phyloP scores from a whole-genome alignment of 805 yeast species.

The Kodamaea jinghongensis region DNA sequence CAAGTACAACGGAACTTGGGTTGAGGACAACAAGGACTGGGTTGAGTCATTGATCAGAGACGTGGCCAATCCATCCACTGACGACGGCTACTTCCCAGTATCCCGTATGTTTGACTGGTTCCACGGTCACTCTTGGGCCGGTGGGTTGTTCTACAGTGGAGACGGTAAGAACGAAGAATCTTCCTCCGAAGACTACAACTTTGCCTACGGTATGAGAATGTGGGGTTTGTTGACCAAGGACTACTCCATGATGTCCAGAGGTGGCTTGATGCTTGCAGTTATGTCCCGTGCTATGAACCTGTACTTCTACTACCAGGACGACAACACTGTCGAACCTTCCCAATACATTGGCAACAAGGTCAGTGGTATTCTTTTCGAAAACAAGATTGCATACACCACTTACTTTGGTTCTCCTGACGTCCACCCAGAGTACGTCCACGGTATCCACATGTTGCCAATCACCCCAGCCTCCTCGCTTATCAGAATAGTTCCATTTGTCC shows the following conservation, averaged over 20 bases:
- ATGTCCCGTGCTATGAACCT: slow-evolving; percentile 19
- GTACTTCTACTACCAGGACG: slow-evolving; percentile 19
- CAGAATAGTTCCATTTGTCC: slow-evolving; percentile 18
- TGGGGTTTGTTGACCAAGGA: slow-evolving; percentile 23
- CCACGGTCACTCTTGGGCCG: slow-evolving; percentile 28
- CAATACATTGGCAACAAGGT: slow-evolving; percentile 19
- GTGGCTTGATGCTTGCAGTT: slow-evolving; percentile 23
- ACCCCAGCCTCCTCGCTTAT: slow-evolving; percentile 23
- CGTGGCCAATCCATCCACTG: slow-evolving; percentile 21
- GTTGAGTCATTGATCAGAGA: slow-evolving; percentile 23
- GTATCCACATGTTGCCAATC: slow-evolving; percentile 26
- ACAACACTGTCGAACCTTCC: slow-evolving; percentile 18
- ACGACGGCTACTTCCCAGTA: slow-evolving; percentile 21
- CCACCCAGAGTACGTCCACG: slow-evolving; percentile 22
- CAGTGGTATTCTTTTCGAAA: slow-evolving; percentile 23
- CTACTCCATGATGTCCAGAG: slow-evolving; percentile 23
- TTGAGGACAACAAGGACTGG: slow-evolving; percentile 26
- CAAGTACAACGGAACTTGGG: slow-evolving; percentile 54
- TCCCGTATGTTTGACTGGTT: slow-evolving; percentile 25
- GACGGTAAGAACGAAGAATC: slow-evolving; percentile 26
- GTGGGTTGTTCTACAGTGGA: slow-evolving; percentile 17
- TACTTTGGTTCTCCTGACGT: slow-evolving; percentile 19
- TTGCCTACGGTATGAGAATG: slow-evolving; percentile 25
- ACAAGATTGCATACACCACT: slow-evolving; percentile 23
- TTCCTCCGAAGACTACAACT: slow-evolving; percentile 23